Conservation (phyloP, 768 basidiomycete genomes). For the Termitomyces sp. region DNA sequence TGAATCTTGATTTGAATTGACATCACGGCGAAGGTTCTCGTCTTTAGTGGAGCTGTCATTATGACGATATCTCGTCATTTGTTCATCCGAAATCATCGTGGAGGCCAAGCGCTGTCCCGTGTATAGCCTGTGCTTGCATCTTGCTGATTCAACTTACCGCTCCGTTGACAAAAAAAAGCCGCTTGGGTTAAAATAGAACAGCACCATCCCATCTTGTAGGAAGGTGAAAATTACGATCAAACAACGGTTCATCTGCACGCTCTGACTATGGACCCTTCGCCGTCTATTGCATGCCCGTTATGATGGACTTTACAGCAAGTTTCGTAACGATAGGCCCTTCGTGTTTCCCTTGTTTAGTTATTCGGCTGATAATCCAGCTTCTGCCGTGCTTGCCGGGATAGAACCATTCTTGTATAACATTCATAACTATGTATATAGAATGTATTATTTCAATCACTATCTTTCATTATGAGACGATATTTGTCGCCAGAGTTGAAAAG, state of each 20-base stretch:
- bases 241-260: not conserved
- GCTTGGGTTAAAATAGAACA: not conserved
- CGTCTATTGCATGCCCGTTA: not conserved
- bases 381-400: no score
- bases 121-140: slow-evolving; percentile 2
- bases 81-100: slow-evolving; percentile 12
- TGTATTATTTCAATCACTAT: no score
- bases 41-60: slow-evolving; percentile 11
- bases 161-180: not conserved
- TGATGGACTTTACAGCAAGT: not conserved
- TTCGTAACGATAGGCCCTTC: no score
- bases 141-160: not conserved
- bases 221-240: not conserved
- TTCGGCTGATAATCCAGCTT: no score
- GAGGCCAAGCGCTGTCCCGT: not conserved
- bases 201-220: not conserved
- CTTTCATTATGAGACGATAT: no score
- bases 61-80: slow-evolving; percentile 18
- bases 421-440: no score
- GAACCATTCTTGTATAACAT: no score
- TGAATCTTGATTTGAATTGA: not conserved
- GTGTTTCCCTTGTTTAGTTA: no score
- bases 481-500: no score
- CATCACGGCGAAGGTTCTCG: slow-evolving; percentile 11
- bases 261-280: not conserved